phyloP scores from a whole-genome alignment of 1,284 basidiomycete species.

The Trametes polyzona region DNA sequence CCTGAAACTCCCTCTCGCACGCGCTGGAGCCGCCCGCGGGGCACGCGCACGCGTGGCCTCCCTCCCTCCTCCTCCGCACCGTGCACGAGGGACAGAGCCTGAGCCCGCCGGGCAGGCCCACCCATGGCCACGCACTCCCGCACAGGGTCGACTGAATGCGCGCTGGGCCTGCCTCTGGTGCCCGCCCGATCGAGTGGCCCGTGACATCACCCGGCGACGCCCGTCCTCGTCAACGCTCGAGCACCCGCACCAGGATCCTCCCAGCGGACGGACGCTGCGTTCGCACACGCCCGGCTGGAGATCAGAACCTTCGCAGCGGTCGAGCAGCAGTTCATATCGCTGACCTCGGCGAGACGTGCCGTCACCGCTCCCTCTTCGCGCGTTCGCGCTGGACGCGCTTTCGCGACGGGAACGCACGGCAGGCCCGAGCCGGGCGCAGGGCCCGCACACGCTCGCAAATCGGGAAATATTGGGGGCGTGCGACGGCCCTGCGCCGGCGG shows the following conservation, averaged over 20 bases:
- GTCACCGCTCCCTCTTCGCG: constrained; percentile 17
- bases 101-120: no score
- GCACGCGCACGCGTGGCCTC: background rate
- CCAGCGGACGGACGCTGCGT: no score
- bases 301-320: constrained; percentile 24
- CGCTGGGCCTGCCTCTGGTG: constrained; percentile 1
- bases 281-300: constrained; percentile 6
- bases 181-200: constrained; percentile 3
- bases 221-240: constrained; percentile 9
- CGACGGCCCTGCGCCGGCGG: background rate
- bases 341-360: constrained; percentile 24
- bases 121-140: constrained; percentile 7
- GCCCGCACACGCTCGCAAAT: constrained; percentile 9
- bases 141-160: constrained; percentile 6
- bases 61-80: no score
- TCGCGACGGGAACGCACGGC: constrained; percentile 19
- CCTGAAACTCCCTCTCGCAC: constrained; percentile 14
- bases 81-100: no score
- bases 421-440: constrained; percentile 10
- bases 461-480: constrained; percentile 14
- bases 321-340: constrained; percentile 25
- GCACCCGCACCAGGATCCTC: no score
- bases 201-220: constrained; percentile 16
- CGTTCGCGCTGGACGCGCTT: constrained; percentile 2
- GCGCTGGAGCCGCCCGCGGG: constrained; percentile 2